Evolutionary conservation across 306 rosid species (phyloP).

Genomic region (Trifolium fragiferum): DNA sequence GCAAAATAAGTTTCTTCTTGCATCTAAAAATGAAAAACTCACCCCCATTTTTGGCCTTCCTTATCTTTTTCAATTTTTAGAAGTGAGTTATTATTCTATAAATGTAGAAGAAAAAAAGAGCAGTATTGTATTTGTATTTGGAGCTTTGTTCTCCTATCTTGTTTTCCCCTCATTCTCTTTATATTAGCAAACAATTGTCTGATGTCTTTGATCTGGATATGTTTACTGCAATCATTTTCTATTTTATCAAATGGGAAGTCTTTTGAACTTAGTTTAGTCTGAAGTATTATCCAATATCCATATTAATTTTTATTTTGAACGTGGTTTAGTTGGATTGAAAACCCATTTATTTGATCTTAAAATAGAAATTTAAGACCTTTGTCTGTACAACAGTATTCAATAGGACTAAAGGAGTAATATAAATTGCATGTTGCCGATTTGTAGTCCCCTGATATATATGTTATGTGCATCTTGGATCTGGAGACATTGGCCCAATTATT

Average conservation of each 20-base stretch:
- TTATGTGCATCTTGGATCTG: neutral
- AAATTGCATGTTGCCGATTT: neutral
- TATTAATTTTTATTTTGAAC: constrained; percentile 30
- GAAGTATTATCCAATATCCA: constrained; percentile 21
- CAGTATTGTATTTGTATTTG: neutral
- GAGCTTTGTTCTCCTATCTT: neutral
- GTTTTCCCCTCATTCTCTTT: neutral
- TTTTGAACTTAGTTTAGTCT: constrained; percentile 24
- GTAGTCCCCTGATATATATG: neutral
- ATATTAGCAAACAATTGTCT: neutral
- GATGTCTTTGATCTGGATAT: constrained; percentile 19
- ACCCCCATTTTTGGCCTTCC: neutral
- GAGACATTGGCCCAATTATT: constrained; percentile 9
- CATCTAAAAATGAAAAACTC: neutral
- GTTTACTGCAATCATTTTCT: constrained; percentile 14
- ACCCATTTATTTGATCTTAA: constrained; percentile 16
- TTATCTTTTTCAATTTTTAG: neutral
- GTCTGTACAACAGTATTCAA: constrained; percentile 3
- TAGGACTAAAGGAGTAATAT: neutral
- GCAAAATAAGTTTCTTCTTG: constrained; percentile 12
- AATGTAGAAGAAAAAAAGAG: neutral
- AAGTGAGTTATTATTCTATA: neutral
- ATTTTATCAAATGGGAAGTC: constrained; percentile 2
- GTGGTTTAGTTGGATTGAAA: constrained; percentile 16
- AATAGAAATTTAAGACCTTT: constrained; percentile 10